Percentiles rank a stretch among this genome's conserved stretches.
These are phyloP conservation scores for Xylaria intraflava DNA, from an alignment of 495 filamentous ascomycete species.

Conservation along the genomic window DNA sequence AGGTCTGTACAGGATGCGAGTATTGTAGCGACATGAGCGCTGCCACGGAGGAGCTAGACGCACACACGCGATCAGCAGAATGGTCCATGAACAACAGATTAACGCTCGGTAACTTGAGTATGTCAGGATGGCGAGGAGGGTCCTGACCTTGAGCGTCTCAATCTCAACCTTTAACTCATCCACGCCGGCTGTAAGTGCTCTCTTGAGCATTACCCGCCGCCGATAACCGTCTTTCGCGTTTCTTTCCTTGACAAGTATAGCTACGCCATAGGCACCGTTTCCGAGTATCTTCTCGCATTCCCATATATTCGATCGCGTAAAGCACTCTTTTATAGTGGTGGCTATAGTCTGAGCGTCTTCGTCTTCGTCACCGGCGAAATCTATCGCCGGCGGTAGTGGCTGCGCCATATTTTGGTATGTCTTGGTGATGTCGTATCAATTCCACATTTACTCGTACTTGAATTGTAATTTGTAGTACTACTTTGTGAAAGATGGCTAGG, in stretches of 20 bases:
- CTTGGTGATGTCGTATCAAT: no score
- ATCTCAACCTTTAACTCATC: neutral
- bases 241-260: neutral
- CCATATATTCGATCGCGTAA: neutral
- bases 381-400: no score
- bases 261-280: neutral
- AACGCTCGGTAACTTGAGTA: no score
- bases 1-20: neutral
- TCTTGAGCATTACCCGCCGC: neutral
- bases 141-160: neutral
- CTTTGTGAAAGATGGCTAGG: no score
- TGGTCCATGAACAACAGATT: no score
- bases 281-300: neutral
- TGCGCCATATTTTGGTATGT: no score
- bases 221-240: neutral
- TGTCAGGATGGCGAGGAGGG: no score
- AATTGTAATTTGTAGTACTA: no score
- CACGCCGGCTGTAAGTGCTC: neutral
- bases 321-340: no score
- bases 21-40: neutral
- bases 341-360: no score
- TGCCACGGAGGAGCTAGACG: neutral
- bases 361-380: no score
- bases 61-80: neutral
- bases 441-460: no score